Evolutionary conservation across 1,139 yeast genomes (phyloP).

Genomic region (Suhomyces kunorum): DNA sequence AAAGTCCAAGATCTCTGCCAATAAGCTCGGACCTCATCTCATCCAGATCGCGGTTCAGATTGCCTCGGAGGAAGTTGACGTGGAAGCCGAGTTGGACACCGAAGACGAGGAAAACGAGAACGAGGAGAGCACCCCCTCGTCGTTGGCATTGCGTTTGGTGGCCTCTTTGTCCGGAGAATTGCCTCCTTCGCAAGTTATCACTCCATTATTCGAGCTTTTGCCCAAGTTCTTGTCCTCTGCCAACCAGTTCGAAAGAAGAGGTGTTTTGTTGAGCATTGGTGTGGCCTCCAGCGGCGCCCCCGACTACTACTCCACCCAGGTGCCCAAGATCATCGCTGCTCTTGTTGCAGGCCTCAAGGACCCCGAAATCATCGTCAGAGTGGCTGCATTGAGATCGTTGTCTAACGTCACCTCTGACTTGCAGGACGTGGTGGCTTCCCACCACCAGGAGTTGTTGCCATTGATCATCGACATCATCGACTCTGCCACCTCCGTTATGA

Average conservation of each 20-base stretch:
- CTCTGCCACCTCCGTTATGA: slow-evolving; percentile 76
- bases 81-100: slow-evolving; percentile 66
- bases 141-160: slow-evolving; percentile 78
- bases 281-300: slow-evolving; percentile 93
- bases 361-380: slow-evolving; percentile 71
- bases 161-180: slow-evolving; percentile 78
- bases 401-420: slow-evolving; percentile 79
- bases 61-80: slow-evolving; percentile 78
- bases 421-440: slow-evolving; percentile 80
- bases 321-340: slow-evolving; percentile 71
- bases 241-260: slow-evolving; percentile 80
- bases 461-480: slow-evolving; percentile 86
- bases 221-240: slow-evolving; percentile 62
- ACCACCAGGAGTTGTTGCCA: slow-evolving; percentile 81
- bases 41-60: slow-evolving; percentile 74
- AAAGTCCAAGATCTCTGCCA: slow-evolving; percentile 57
- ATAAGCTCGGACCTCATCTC: slow-evolving; percentile 80
- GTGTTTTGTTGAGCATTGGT: slow-evolving; percentile 79
- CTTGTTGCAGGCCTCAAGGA: slow-evolving; percentile 79
- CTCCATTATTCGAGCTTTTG: slow-evolving; percentile 72
- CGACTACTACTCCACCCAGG: slow-evolving; percentile 78
- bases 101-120: slow-evolving; percentile 91
- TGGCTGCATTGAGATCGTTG: slow-evolving; percentile 83
- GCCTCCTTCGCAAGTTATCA: slow-evolving; percentile 90
- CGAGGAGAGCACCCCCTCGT: slow-evolving; percentile 81